phyloP scores from a whole-genome alignment of 2,329 filamentous ascomycete species.

The Whalleya microplaca region DNA sequence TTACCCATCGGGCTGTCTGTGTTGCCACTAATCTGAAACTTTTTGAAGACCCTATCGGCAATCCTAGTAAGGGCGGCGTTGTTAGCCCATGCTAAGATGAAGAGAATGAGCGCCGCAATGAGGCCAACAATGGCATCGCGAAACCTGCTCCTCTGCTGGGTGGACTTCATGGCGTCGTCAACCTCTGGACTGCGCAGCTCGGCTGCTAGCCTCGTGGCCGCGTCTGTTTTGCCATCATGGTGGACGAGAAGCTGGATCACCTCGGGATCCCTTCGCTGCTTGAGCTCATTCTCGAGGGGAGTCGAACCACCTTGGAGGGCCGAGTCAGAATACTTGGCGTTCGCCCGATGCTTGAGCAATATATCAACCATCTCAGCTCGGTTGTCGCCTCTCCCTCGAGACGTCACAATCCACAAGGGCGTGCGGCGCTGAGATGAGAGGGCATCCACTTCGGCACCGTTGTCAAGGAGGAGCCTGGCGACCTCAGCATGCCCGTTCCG shows the following conservation, averaged over 20 bases:
- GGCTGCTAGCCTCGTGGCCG: neutral
- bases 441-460: conserved; percentile 15
- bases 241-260: conserved; percentile 17
- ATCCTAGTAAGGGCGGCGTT: conserved; percentile 1
- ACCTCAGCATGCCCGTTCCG: conserved; percentile 14
- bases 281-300: conserved; percentile 19
- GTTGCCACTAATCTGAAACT: conserved; percentile 13
- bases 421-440: conserved; percentile 7
- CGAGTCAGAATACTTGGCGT: conserved; percentile 6
- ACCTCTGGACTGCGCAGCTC: conserved; percentile 8
- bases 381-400: conserved; percentile 6
- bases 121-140: conserved; percentile 1
- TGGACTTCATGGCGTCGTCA: conserved; percentile 9
- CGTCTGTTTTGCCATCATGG: conserved; percentile 7
- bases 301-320: conserved; percentile 11
- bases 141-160: neutral
- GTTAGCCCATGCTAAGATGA: conserved; percentile 16
- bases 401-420: conserved; percentile 9
- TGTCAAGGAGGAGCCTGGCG: conserved; percentile 16
- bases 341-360: conserved; percentile 10
- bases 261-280: conserved; percentile 9
- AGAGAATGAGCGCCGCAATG: conserved; percentile 13
- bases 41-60: conserved; percentile 8
- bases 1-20: neutral
- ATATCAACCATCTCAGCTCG: conserved; percentile 8